Evolutionary conservation across 2,329 filamentous ascomycete species (phyloP).

Genomic region (Aspergillus hiratsukae): DNA sequence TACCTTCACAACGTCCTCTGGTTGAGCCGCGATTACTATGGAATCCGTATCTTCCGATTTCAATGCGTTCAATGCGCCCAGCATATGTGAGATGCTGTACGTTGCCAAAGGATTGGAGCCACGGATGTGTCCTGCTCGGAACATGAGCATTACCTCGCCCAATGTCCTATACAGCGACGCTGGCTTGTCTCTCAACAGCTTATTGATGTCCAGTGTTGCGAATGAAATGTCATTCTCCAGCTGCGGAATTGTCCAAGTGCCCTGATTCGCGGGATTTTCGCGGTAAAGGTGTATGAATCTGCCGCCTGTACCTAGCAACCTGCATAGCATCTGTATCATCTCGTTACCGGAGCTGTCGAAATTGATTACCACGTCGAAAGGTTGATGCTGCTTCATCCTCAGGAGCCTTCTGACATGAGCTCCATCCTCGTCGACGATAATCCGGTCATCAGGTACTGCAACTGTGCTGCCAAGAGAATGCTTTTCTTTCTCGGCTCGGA

Average conservation of each 20-base stretch:
- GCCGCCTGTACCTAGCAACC: constrained; percentile 23
- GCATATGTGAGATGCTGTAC: constrained; percentile 10
- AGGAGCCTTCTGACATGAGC: constrained; percentile 5
- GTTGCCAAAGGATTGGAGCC: neutral
- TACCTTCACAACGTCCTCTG: constrained; percentile 13
- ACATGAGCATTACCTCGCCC: constrained; percentile 10
- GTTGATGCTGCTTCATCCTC: constrained; percentile 1
- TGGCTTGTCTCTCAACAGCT: constrained; percentile 5
- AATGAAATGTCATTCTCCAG: constrained; percentile 7
- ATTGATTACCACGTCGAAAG: constrained; percentile 15
- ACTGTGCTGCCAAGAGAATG: neutral
- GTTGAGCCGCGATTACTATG: constrained; percentile 4
- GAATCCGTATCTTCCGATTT: constrained; percentile 1
- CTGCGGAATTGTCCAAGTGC: neutral
- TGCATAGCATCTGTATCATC: constrained; percentile 8
- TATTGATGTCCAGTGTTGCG: constrained; percentile 12
- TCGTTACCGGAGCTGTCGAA: neutral
- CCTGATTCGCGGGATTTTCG: neutral
- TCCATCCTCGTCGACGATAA: constrained; percentile 9
- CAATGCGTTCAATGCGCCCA: constrained; percentile 8
- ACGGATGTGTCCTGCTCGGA: constrained; percentile 10
- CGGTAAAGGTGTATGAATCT: constrained; percentile 26
- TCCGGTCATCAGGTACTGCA: constrained; percentile 7
- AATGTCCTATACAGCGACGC: constrained; percentile 7
- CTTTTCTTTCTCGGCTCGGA: constrained; percentile 1